Base-by-base conservation (phyloP, 441 rosid species). In the Corymbia citriodora region DNA sequence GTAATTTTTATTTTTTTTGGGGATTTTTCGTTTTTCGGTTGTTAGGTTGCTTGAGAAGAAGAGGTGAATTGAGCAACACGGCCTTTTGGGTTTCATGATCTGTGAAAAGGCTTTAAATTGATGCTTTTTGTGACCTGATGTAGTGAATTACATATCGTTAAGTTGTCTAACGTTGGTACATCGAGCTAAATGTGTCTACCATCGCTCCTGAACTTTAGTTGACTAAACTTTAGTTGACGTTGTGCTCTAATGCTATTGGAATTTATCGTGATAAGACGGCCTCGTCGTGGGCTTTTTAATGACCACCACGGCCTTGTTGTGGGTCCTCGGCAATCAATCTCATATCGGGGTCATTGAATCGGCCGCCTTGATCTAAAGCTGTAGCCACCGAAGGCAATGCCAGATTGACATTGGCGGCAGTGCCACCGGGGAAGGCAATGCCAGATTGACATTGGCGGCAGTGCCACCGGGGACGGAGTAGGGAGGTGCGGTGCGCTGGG, bases 211-310 rank as follows among this genome's bases (percentile, higher is more conserved):
- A 74, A 40, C n/a, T 23, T 21, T 40, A 23, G 85, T 7, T 14
- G 52, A 8, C 3, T 25, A 3, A 74, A 40, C n/a, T 23, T 21
- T 23, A 23, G 85, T 7, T 14, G 52, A 8, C 1, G 10, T 1
- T 7, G 85, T 74, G 16, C 52, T 74, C 25, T 7, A 7, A 74
- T 7, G 3, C 10, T 11, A 40, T 74, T 40, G 5, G 83, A 36
- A 36, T 3, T 74, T 21, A 40, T 70, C 13, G 23, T 3, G 19
- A 65, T 0, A 1, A 0, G 21, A 6, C 1, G 2, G 45, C 45
- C 45, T 40, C 5, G 45, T 40, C 45, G 45, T 14, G n/a, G n/a
- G 2, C n/a, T 4, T 25, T 59, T 9, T 5, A 12, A 23, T 4
- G 14, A 40, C 49, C 27, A 6, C 49, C 2, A 10, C 2, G 25